Evolutionary conservation across 1,284 basidiomycete genomes (phyloP), one percentile per base, ranked within the genome.

Genomic region (Moesziomyces aphidis): DNA sequence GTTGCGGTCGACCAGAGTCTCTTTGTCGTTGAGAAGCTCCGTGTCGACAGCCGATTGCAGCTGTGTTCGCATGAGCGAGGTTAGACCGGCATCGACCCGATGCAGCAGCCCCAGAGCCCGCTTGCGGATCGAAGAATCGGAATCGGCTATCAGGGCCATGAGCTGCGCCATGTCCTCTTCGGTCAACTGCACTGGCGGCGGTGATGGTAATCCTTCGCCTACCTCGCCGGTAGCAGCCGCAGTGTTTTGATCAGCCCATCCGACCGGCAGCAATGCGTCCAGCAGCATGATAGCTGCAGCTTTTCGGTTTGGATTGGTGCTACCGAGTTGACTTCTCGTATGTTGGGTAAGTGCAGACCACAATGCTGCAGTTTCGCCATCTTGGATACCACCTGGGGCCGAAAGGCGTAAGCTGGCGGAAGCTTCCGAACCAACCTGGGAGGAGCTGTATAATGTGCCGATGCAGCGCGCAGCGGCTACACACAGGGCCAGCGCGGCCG

Each of bases 221-320:
- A 34, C 23, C 0, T 22, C 22, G 21, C 7, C 15, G 13, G 3
- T 1, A 26, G 15, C n/a, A 8, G 13, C 22, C 21, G 22, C 26
- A 19, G 19, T 39, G 9, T 47, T 44, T 7, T 50, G 61, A 17
- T 42, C 2, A 0, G 67, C 60, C 73, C 73, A 75, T 47, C 61
- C 60, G 1, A 61, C n/a, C 1, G 63, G 60, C 15, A 67, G 39
- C 26, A 75, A 46, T 5, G 67, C 68, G 5, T 63, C 61, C 23
- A 75, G 61, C 19, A 75, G 28, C 5, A 36, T 17, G 21, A 75
- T 50, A 4, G 31, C 63, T 4, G 68, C 57, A 4, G 46, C 44
- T 45, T 71, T 75, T 26, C 73, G 59, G 22, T 71, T 75, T 4
- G 73, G 55, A 28, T 75, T 75, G 45, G 54, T 52, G 52, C 63